Evolutionary conservation across 805 yeast species (phyloP), one percentile per base, ranked within the genome.

Genomic region (Saturnispora saitoi): DNA sequence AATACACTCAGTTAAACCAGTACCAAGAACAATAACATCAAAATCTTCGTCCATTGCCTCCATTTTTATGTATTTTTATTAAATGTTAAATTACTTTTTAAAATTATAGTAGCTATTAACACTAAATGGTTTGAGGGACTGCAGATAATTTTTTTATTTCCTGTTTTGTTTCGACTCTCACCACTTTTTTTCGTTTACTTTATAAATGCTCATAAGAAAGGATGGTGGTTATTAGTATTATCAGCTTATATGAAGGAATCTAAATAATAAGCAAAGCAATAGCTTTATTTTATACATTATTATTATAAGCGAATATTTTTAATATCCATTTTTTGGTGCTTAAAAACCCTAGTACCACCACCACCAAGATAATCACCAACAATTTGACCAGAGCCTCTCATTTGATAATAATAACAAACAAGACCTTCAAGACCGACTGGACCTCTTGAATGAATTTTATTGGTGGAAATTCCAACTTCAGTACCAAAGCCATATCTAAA

Each of bases 401-500:
- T 69, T 63, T 88, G 93, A 64, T 93, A 93, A 67, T 93, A 98
- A 66, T 93, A 93, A 58, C 95, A 86, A 63, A 91, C 95, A 56
- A 93, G 73, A 1, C 99, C 99, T 63, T 93, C 99, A 30, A 93
- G 73, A 2, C 99, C 99, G 31, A 93, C 98, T 14, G 99, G 99
- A 2, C 99, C 99, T 60, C 99, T 77, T 9, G 99, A 96, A 64
- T 93, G 99, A 53, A 93, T 88, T 66, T 93, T 93, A 63, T 91
- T 90, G 41, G 99, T 93, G 43, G 95, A 84, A 51, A 93, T 91
- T 32, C 99, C 99, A 15, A 93, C 99, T 66, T 93, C 99, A 5
- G 99, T 84, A 47, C 99, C 99, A 63, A 95, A 93, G 0, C 99
- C 99, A 62, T 91, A 93, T 64, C 99, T 78, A 75, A 87, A 93